Conservation (phyloP, 2,329 filamentous ascomycete species). For the Arthrobotrys sphaeroides region DNA sequence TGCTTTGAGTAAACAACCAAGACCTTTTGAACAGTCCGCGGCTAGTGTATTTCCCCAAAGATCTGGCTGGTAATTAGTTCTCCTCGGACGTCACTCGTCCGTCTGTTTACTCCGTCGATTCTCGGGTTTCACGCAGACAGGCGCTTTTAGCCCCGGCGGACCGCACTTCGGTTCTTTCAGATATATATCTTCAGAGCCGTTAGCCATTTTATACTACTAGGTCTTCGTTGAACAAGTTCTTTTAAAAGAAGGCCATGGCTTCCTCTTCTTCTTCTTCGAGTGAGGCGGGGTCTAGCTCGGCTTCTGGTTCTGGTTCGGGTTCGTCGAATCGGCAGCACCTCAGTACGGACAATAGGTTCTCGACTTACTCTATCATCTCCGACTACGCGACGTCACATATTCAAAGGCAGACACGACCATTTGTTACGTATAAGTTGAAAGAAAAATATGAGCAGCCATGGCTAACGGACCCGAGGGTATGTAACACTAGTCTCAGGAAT, state of each 20-base stretch:
- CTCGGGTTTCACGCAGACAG: not conserved
- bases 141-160: not conserved
- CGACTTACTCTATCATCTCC: constrained; percentile 36
- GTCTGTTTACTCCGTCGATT: not conserved
- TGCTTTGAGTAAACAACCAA: not conserved
- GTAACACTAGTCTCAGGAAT: not conserved
- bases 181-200: not conserved
- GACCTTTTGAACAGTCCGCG: not conserved
- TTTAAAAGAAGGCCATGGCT: not conserved
- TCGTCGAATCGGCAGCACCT: not conserved
- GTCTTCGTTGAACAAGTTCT: not conserved
- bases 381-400: constrained; percentile 32
- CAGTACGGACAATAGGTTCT: not conserved
- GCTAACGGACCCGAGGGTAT: constrained; percentile 33
- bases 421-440: constrained; percentile 37
- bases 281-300: not conserved
- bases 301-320: not conserved
- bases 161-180: not conserved
- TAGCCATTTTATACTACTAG: not conserved
- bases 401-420: constrained; percentile 26
- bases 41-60: not conserved
- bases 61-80: too few relatives aligned
- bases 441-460: constrained; percentile 30
- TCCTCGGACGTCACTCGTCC: not conserved
- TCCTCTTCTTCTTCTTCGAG: not conserved